Evolutionary conservation across 306 rosid species (phyloP).

Genomic region (Sesbania bispinosa): DNA sequence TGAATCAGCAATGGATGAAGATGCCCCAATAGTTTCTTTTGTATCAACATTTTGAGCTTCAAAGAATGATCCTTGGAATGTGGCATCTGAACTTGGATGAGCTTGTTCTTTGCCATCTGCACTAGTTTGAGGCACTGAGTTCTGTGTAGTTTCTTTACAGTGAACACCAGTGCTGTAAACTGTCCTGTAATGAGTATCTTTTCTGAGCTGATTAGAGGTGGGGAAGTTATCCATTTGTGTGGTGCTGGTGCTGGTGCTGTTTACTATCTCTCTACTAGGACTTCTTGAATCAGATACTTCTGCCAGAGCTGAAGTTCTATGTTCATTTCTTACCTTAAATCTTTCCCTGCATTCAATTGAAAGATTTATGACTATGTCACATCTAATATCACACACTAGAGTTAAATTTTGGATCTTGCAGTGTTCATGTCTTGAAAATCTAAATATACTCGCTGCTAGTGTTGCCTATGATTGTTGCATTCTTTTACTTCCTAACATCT

Average conservation of each 20-base stretch:
- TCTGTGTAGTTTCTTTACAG: not conserved
- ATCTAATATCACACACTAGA: not conserved
- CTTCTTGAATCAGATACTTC: conserved; percentile 19
- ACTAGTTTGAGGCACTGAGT: not conserved
- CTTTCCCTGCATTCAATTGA: conserved; percentile 54
- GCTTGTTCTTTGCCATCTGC: conserved; percentile 12
- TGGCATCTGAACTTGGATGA: conserved; percentile 1
- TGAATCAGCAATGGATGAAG: conserved; percentile 24
- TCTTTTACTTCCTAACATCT: not conserved
- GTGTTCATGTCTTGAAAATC: not conserved
- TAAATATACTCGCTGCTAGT: not conserved
- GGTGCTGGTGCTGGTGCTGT: not conserved
- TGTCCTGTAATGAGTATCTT: not conserved
- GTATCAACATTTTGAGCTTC: conserved; percentile 26
- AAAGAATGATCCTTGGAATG: conserved; percentile 12
- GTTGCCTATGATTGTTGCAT: not conserved
- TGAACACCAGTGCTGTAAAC: not conserved
- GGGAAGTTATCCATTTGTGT: conserved; percentile 3
- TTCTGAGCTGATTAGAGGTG: not conserved
- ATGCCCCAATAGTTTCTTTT: conserved; percentile 23
- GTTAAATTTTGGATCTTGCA: not conserved
- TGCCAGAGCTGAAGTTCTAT: not conserved
- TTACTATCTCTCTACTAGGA: conserved; percentile 8
- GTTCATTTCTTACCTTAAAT: conserved; percentile 36
- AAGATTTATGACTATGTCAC: not conserved